Evolutionary conservation across 2,329 filamentous ascomycete species (phyloP).

Genomic region (Calonectria pseudoreteaudii): DNA sequence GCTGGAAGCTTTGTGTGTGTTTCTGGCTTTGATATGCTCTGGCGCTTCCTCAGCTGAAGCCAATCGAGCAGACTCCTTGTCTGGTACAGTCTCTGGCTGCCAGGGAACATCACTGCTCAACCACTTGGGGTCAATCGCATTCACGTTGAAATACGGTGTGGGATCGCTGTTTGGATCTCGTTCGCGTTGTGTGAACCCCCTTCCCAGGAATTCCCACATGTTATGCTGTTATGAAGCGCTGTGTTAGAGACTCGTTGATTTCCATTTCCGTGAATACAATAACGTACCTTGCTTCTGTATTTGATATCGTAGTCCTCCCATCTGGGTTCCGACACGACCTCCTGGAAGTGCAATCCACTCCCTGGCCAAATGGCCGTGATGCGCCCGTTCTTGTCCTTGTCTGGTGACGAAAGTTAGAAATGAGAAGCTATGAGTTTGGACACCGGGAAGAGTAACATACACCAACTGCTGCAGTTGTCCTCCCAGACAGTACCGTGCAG

Average conservation of each 20-base stretch:
- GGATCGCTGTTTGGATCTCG: neutral
- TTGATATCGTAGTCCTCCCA: neutral
- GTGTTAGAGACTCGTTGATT: neutral
- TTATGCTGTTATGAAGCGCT: neutral
- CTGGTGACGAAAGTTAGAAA: neutral
- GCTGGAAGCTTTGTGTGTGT: neutral
- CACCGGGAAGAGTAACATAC: neutral
- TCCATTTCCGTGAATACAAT: fast-evolving
- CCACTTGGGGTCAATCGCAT: neutral
- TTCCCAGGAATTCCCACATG: neutral
- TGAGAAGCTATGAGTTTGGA: too few species aligned
- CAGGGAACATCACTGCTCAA: neutral
- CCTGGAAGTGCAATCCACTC: neutral
- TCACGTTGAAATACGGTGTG: neutral
- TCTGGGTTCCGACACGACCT: neutral
- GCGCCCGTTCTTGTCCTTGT: neutral
- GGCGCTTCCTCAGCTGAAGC: neutral
- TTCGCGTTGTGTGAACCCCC: neutral
- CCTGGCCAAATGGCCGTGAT: neutral
- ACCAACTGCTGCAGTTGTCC: neutral
- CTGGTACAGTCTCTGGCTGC: neutral
- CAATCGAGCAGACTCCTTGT: neutral
- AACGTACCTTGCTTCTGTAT: neutral
- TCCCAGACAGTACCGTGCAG: neutral
- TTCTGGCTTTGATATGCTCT: neutral